Conservation (phyloP, 1,284 basidiomycete species). For the Cryptococcus sp. region DNA sequence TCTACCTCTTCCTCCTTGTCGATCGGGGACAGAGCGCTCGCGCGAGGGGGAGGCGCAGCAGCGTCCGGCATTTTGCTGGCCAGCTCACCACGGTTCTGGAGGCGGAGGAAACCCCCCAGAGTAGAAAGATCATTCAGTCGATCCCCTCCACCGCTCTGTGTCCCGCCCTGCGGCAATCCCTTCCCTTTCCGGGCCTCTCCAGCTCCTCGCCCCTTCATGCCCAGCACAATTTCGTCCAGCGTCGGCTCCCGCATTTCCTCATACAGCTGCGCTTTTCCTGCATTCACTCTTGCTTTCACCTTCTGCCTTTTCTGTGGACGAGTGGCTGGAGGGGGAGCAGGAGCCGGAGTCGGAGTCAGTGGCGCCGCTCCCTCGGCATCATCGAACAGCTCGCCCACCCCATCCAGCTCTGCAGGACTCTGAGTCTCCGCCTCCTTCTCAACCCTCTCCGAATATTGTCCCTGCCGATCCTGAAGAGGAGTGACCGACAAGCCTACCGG, state of each 20-base stretch:
- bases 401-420: not conserved
- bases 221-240: not conserved
- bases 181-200: too few relatives aligned
- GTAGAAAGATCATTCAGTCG: not conserved
- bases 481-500: too few relatives aligned
- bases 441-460: not conserved
- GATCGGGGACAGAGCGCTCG: not conserved
- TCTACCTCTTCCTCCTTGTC: slow-evolving; percentile 2
- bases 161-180: too few relatives aligned
- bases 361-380: not conserved
- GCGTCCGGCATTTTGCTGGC: not conserved
- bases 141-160: too few relatives aligned
- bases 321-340: too few relatives aligned
- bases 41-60: too few relatives aligned
- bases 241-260: not conserved
- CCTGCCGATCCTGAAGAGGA: not conserved
- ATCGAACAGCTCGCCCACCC: not conserved
- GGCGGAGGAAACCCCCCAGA: slow-evolving; percentile 1
- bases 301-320: not conserved
- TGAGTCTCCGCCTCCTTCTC: not conserved
- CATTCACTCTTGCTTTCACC: not conserved
- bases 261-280: not conserved
- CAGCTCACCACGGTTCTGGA: not conserved
- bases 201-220: not conserved
- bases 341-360: not conserved